These are phyloP conservation scores for Tylopilus microsporus DNA, from an alignment of 1,284 basidiomycete genomes.

Conservation along the genomic window DNA sequence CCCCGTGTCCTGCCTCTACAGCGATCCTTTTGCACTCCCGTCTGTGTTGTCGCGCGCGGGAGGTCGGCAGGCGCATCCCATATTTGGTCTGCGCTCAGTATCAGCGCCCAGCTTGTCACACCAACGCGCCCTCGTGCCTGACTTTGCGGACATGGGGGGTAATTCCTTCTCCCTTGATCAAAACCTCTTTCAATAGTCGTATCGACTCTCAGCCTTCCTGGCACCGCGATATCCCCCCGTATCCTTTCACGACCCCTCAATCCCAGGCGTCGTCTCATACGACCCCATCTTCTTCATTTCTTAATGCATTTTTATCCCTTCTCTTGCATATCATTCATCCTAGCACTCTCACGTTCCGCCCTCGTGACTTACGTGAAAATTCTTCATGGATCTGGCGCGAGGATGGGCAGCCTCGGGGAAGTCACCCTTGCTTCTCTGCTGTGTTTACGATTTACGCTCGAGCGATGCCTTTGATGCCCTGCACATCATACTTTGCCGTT, in stretches of 20 bases:
- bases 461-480: conserved; percentile 26
- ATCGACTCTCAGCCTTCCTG: background rate
- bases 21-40: conserved; percentile 23
- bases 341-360: conserved; percentile 21
- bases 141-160: conserved; percentile 48
- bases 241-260: background rate
- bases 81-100: conserved; percentile 33
- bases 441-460: conserved; percentile 25
- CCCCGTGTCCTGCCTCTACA: conserved; percentile 28
- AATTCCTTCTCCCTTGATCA: conserved; percentile 43
- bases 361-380: conserved; percentile 19
- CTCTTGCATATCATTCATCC: conserved; percentile 34
- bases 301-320: conserved; percentile 28
- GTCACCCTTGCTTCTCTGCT: conserved; percentile 14
- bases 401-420: conserved; percentile 13
- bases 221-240: conserved; percentile 8
- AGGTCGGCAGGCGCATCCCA: conserved; percentile 15
- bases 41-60: conserved; percentile 21
- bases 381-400: conserved; percentile 12
- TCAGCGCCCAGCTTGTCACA: conserved; percentile 29
- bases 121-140: conserved; percentile 16
- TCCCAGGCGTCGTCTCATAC: conserved; percentile 5
- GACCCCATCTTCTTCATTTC: conserved; percentile 14
- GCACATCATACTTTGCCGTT: conserved; percentile 26
- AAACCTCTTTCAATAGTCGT: conserved; percentile 42